A percentile compares a stretch with the other conserved stretches of the same genome.
phyloP scores from a whole-genome alignment of 345 rosid species.

The Melastoma malabathricum region DNA sequence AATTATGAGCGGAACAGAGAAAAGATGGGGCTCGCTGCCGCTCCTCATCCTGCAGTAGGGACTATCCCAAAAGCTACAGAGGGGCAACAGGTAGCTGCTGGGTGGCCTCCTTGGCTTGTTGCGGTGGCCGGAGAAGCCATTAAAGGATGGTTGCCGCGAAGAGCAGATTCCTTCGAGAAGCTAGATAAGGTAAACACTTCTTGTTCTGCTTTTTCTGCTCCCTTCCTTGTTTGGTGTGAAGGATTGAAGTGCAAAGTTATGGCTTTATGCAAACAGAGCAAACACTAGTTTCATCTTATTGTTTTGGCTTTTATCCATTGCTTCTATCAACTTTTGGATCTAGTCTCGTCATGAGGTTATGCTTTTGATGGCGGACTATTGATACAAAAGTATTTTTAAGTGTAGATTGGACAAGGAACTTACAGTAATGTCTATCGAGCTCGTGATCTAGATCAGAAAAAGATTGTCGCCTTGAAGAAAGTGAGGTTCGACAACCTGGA shows the following conservation, averaged over 20 bases:
- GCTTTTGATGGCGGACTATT: not conserved
- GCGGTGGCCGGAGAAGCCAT: constrained; percentile 97
- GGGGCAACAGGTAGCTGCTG: constrained; percentile 93
- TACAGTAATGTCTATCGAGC: constrained; percentile 96
- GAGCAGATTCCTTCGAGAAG: constrained; percentile 95
- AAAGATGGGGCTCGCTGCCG: constrained; percentile 36
- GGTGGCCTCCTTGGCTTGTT: constrained; percentile 98
- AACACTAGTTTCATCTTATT: not conserved
- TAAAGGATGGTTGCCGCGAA: constrained; percentile 89
- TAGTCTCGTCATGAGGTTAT: not conserved
- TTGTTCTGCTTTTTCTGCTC: constrained; percentile 15
- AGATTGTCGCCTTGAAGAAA: constrained; percentile 91
- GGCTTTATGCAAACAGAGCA: not conserved
- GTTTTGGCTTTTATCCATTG: no score
- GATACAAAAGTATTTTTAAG: not conserved
- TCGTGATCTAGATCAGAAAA: constrained; percentile 84
- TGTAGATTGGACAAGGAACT: constrained; percentile 99
- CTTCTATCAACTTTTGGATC: no score
- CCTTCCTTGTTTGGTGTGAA: not conserved
- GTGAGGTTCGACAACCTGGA: constrained; percentile 92
- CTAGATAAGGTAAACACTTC: constrained; percentile 63
- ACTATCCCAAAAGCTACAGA: constrained; percentile 59
- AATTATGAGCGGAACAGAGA: constrained; percentile 57
- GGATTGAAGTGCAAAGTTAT: not conserved
- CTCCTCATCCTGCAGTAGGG: constrained; percentile 47